Base-by-base conservation (phyloP, 1,284 basidiomycete genomes). In the Neotropicomus parvogracilis region DNA sequence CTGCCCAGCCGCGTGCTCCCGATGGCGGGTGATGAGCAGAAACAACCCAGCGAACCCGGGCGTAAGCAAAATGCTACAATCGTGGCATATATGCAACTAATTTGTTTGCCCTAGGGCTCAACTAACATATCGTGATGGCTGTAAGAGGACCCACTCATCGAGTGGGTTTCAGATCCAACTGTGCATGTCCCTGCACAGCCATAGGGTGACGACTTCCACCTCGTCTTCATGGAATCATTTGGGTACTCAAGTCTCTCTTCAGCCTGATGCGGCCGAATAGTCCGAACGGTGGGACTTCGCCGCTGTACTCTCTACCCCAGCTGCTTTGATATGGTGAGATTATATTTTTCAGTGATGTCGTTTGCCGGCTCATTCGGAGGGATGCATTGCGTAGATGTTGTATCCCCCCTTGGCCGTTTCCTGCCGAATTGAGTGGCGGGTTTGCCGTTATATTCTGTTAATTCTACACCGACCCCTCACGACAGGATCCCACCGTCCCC, bases 181-280 rank as follows among this genome's bases (percentile, higher is more conserved):
- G 44, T 34, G 20, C 46, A 62, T 44, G 49, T 48, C 46, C 17
- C 35, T 52, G 50, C 62, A 61, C 62, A 59, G 62, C 58, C 37
- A 62, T 44, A 40, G 28, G 43, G 52, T 34, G 50, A 41, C 43
- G 48, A 48, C 48, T 36, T 40, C 17, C 42, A 16, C 34, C 39
- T 34, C 28, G 31, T 45, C 19, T 29, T 34, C 35, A 11, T 38
- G 14, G 14, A 26, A 24, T 19, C 17, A 26, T 32, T 19, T 42
- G 13, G 28, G 28, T 12, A 10, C 17, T 24, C 8, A 17, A 28
- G 12, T 20, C 26, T 17, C 13, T 8, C 35, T 20, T 32, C 21
- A 21, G n/a, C 37, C 14, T 31, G 27, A n/a, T 7, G 7, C 8
- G 19, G 20, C 17, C n/a, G 4, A 17, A 24, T 10, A 20, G 9